A percentile compares a stretch with the other conserved stretches of the same genome.
phyloP scores from a whole-genome alignment of 257 asterid species.

The Primulina tabacum region DNA sequence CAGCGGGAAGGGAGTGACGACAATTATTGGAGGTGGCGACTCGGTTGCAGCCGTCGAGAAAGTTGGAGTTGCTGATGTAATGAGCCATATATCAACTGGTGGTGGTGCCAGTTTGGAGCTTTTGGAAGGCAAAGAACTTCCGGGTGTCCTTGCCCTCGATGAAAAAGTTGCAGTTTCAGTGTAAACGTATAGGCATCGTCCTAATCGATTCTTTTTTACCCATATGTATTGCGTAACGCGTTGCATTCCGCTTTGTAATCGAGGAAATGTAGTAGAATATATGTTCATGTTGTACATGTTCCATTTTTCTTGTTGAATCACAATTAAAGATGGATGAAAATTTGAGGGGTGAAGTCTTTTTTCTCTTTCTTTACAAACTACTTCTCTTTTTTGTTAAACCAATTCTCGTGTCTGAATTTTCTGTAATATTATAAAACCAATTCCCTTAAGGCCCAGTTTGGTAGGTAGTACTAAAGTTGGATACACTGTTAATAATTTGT shows the following conservation, averaged over 20 bases:
- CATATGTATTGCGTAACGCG: conserved; percentile 19
- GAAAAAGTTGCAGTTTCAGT: conserved; percentile 75
- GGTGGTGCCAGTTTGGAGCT: conserved; percentile 98
- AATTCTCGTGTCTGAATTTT: too few relatives aligned
- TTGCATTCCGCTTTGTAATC: conserved; percentile 30
- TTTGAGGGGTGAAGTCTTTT: not conserved
- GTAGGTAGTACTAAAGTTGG: too few relatives aligned
- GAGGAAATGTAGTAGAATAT: conserved; percentile 36
- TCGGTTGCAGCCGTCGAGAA: conserved; percentile 94
- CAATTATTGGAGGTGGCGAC: conserved; percentile 91
- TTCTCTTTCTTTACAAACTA: not conserved
- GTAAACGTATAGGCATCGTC: conserved; percentile 28
- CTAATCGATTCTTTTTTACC: conserved; percentile 28
- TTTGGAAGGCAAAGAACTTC: conserved; percentile 78
- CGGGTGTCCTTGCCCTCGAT: conserved; percentile 84
- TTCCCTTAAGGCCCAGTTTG: too few relatives aligned
- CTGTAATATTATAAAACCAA: too few relatives aligned
- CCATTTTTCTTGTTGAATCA: conserved; percentile 19
- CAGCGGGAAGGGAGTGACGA: conserved; percentile 81
- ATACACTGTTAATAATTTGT: too few relatives aligned
- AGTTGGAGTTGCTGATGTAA: conserved; percentile 72
- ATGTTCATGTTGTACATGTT: conserved; percentile 41
- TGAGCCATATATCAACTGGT: conserved; percentile 96
- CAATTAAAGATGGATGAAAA: conserved; percentile 14
- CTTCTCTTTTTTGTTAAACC: not conserved